Evolutionary conservation across 441 rosid genomes (phyloP).

Genomic region (Kokia cookei): DNA sequence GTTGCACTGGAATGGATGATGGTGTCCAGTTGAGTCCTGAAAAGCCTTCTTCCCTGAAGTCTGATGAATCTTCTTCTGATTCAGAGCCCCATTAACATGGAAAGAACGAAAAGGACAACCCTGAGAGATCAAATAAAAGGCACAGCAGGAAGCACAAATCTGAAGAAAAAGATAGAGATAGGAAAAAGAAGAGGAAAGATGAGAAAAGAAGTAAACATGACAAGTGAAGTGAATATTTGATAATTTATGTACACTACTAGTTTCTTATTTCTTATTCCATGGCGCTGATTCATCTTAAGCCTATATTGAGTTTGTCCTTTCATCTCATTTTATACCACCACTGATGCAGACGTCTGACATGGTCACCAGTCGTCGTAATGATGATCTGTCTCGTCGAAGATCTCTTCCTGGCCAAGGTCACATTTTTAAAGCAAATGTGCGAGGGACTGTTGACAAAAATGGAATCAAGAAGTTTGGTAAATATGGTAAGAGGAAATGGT

Average conservation of each 20-base stretch:
- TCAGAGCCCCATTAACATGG: conserved; percentile 29
- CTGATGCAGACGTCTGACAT: neutral
- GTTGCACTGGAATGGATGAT: conserved; percentile 21
- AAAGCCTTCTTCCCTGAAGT: conserved; percentile 28
- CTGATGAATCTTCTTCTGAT: conserved; percentile 27
- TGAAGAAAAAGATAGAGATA: conserved; percentile 42
- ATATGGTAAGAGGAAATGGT: conserved; percentile 4
- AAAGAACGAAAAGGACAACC: conserved; percentile 19
- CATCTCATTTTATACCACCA: neutral
- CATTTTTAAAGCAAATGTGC: neutral
- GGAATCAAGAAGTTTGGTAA: neutral
- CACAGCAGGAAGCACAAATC: conserved; percentile 44
- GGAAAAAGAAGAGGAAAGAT: conserved; percentile 36
- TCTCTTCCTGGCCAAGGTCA: conserved; percentile 64
- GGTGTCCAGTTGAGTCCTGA: conserved; percentile 37
- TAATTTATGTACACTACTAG: neutral
- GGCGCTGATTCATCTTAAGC: neutral
- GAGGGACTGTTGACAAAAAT: neutral
- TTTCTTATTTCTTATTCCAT: neutral
- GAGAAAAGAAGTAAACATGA: conserved; percentile 24
- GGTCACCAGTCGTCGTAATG: conserved; percentile 53
- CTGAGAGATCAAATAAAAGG: conserved; percentile 28
- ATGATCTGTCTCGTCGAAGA: conserved; percentile 95
- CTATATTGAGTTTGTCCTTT: neutral
- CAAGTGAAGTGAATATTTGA: neutral